Evolutionary conservation across 2,329 filamentous ascomycete genomes (phyloP).

Genomic region (Monilinia polystroma): DNA sequence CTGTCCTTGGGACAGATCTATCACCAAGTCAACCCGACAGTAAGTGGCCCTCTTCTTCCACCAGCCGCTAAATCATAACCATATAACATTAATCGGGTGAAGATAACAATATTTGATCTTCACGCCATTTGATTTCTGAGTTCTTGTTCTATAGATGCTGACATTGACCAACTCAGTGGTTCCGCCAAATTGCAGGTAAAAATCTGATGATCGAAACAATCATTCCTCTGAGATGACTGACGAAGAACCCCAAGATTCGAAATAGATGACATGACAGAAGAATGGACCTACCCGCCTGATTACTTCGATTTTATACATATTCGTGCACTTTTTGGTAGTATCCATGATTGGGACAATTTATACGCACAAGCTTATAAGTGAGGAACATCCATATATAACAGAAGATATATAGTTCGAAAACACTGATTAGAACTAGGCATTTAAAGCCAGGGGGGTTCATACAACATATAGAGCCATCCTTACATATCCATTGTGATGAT

Average conservation of each 20-base stretch:
- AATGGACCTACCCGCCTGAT: slow-evolving; percentile 46
- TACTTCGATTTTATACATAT: slow-evolving; percentile 61
- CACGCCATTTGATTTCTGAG: not conserved
- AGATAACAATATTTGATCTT: not conserved
- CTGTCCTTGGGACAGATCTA: slow-evolving; percentile 40
- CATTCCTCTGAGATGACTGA: not conserved
- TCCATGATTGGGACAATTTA: slow-evolving; percentile 56
- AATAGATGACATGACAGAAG: slow-evolving; percentile 58
- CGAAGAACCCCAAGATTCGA: slow-evolving; percentile 49
- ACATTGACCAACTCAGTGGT: slow-evolving; percentile 41
- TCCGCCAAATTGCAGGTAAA: slow-evolving; percentile 52
- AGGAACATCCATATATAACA: slow-evolving; percentile 20
- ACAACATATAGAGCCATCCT: slow-evolving; percentile 37
- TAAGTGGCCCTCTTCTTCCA: not conserved
- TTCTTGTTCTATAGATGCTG: not conserved
- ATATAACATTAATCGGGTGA: not conserved
- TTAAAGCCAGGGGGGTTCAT: slow-evolving; percentile 43
- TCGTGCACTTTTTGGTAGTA: slow-evolving; percentile 55
- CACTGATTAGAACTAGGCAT: slow-evolving; percentile 32
- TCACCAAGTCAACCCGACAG: slow-evolving; percentile 43
- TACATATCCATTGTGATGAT: slow-evolving; percentile 46
- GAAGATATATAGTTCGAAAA: not conserved
- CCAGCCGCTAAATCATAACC: too few relatives aligned
- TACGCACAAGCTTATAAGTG: slow-evolving; percentile 52
- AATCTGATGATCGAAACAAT: not conserved